A percentile compares a stretch with the other conserved stretches of the same genome.
Evolutionary conservation across 805 yeast genomes (phyloP).

Genomic region (Candida endomychidarum): DNA sequence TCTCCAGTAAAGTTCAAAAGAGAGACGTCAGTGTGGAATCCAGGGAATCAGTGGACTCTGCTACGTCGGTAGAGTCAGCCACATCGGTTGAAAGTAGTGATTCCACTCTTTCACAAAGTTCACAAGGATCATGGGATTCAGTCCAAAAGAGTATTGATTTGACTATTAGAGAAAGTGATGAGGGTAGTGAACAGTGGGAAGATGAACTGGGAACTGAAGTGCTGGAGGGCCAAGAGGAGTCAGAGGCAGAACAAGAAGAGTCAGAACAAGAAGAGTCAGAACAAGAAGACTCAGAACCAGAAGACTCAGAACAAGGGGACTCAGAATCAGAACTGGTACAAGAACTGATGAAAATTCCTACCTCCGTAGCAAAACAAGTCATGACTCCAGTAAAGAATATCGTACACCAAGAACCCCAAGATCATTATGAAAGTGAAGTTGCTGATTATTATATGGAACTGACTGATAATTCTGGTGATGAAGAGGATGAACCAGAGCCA

Average conservation of each 20-base stretch:
- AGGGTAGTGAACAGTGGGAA: background rate
- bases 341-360: background rate
- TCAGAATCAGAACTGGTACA: background rate
- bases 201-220: background rate
- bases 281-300: background rate
- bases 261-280: slow-evolving; percentile 4
- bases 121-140: slow-evolving; percentile 27
- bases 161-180: slow-evolving; percentile 4
- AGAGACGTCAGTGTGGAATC: slow-evolving; percentile 12
- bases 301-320: no score
- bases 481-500: background rate
- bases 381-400: no score
- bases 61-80: slow-evolving; percentile 8
- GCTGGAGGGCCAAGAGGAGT: background rate
- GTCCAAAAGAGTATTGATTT: slow-evolving; percentile 23
- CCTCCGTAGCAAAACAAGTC: no score
- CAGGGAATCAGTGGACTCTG: slow-evolving; percentile 6
- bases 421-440: slow-evolving; percentile 10
- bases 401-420: background rate
- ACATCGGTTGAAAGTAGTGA: slow-evolving; percentile 7
- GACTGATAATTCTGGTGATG: no score
- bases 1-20: slow-evolving; percentile 11
- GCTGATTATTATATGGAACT: slow-evolving; percentile 22
- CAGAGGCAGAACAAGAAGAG: background rate
- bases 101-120: slow-evolving; percentile 12